Base-by-base conservation (phyloP, 177 flowering plant species). In the Vitis hybrid region DNA sequence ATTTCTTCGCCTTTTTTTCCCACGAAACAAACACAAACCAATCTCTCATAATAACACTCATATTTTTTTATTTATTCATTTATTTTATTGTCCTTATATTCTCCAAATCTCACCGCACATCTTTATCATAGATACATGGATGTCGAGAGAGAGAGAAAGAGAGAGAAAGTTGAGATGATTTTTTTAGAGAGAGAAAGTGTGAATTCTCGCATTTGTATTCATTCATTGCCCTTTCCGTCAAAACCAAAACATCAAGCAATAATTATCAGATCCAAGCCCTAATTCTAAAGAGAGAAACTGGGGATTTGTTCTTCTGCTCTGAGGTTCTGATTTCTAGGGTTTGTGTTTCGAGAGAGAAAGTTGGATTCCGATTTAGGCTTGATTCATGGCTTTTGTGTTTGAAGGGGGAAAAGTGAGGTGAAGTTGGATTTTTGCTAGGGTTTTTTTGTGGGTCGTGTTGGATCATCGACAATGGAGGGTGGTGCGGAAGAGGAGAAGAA, bases 401-500 rank as follows among this genome's bases (percentile, higher is more conserved):
- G 45, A 34, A 6, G 45, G 5, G 45, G 45, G 45, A 34, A 34
- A 34, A 34, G 45, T 34, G 45, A 34, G 45, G 45, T 34, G 45
- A 34, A 34, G 45, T 34, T 34, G 45, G 45, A 34, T 34, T 34
- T 34, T 45, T 3, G 6, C 48, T 68, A 34, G 62, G 62, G 48
- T 68, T 68, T 10, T 57, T n/a, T n/a, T 17, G 10, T 12, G 62
- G 4, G n/a, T 30, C 21, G 60, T 21, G 48, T 19, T 19, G 15
- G 63, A 52, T 66, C 64, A 51, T 69, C 40, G 49, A 64, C 52
- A 65, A 85, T 83, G 89, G 94, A 80, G 72, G 84, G 48, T 5
- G 78, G 67, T 63, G 64, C 78, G 17, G 92, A 82, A 56, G 89
- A 66, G 12, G 88, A 85, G 70, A 83, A 75, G 87, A 88, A 78